phyloP scores from a whole-genome alignment of 768 basidiomycete genomes.

The Galerina marginata region DNA sequence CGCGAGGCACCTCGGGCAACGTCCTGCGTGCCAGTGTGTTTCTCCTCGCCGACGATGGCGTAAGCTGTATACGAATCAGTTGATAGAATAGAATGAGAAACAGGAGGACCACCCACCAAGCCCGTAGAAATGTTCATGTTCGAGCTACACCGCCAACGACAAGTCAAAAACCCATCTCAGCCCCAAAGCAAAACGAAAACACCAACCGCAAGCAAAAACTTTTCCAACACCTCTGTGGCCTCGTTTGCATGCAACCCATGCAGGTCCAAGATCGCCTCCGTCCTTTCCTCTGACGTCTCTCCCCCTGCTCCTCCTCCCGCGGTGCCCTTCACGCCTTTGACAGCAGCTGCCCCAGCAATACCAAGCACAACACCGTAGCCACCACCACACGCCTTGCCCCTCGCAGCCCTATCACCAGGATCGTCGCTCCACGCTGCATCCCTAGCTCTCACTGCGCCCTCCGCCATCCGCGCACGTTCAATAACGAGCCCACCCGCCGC shows the following conservation, averaged over 20 bases:
- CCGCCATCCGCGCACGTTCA: conserved; percentile 77
- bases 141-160: conserved; percentile 55
- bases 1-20: conserved; percentile 80
- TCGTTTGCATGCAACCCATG: conserved; percentile 95
- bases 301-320: conserved; percentile 35
- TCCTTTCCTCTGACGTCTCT: conserved; percentile 83
- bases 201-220: conserved; percentile 86
- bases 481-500: conserved; percentile 87
- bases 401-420: conserved; percentile 71
- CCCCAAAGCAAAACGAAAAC: conserved; percentile 8
- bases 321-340: neutral
- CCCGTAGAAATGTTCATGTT: conserved; percentile 87
- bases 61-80: conserved; percentile 58
- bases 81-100: neutral
- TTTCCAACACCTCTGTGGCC: conserved; percentile 88
- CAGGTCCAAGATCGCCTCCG: conserved; percentile 85
- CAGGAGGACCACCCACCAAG: conserved; percentile 56
- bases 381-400: conserved; percentile 79
- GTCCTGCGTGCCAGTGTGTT: conserved; percentile 94
- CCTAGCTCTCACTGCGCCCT: conserved; percentile 74
- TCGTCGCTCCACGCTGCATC: conserved; percentile 86
- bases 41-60: conserved; percentile 92
- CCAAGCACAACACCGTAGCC: conserved; percentile 89
- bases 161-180: neutral
- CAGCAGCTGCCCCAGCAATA: conserved; percentile 63